Base-by-base conservation (phyloP, 768 basidiomycete genomes). In the Tephrocybe sp. region DNA sequence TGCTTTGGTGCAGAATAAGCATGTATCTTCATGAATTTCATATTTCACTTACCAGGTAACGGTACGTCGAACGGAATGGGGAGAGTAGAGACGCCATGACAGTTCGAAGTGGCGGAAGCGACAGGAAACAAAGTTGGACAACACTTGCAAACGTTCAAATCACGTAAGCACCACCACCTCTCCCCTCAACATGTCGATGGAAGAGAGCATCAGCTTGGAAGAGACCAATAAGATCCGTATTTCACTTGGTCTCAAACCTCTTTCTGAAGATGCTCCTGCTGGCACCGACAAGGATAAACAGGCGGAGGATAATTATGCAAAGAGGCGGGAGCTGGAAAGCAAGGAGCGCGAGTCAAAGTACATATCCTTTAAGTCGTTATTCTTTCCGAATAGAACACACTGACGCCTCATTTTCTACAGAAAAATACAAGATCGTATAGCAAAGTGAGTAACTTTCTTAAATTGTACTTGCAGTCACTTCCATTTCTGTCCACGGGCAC, bases 171-270 rank as follows among this genome's bases (percentile, higher is more conserved):
- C 45, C 38, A 37, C 44, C 54, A 48, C 45, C 39, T 52, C 37
- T 57, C 43, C 56, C 28, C 48, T 51, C 63, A 70, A 56, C 52
- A 82, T 80, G 77, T 79, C 85, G 15, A 85, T 90, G 87, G 88
- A 92, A 74, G 84, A 90, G 69, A 86, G 89, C 58, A 88, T 96
- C 65, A 90, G 88, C 63, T 81, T 96, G 64, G 93, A 94, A 64
- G 93, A 95, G 76, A 95, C 93, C 32, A 95, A 95, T 79, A 94
- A 90, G 72, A 90, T 97, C 68, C 92, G 97, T 73, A 83, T 96
- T 52, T 88, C 87, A 4, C 80, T 97, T 33, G 97, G 97, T 57
- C 85, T 99, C 53, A 92, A 94, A 66, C 95, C 97, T 36, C 80
- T 98, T 50, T 88, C 86, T 15, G 94, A 93, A 59, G 90, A 93